Conservation (phyloP, 1,284 basidiomycete species). For the Sporisorium scitamineum region DNA sequence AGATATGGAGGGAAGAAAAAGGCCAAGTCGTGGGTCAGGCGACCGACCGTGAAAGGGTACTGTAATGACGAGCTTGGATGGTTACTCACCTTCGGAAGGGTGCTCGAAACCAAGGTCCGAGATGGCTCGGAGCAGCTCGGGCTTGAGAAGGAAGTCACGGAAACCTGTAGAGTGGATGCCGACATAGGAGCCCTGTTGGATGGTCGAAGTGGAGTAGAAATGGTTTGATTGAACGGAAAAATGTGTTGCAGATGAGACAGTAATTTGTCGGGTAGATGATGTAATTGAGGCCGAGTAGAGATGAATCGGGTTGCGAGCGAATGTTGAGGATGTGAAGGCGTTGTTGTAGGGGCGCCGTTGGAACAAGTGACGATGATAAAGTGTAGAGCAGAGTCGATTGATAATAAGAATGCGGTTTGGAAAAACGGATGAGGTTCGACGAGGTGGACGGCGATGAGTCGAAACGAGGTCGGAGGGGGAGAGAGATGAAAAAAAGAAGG, state of each 20-base stretch:
- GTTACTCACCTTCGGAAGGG: conserved; percentile 91
- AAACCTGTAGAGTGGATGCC: conserved; percentile 70
- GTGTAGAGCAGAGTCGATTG: background rate
- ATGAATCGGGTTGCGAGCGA: background rate
- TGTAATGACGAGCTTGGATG: background rate
- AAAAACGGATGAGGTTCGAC: background rate
- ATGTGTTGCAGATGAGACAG: background rate
- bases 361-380: background rate
- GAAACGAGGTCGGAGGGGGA: conserved; percentile 36
- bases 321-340: background rate
- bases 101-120: conserved; percentile 99
- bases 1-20: background rate
- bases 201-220: background rate
- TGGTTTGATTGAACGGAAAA: background rate
- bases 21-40: background rate
- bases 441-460: background rate
- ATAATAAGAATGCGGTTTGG: background rate
- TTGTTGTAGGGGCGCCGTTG: background rate
- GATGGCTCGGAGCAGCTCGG: conserved; percentile 95
- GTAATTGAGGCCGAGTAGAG: background rate
- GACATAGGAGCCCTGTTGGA: conserved; percentile 66
- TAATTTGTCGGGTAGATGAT: background rate
- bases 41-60: background rate
- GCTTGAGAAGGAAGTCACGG: conserved; percentile 92
- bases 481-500: conserved; percentile 30